Evolutionary conservation across 495 filamentous ascomycete genomes (phyloP), one percentile per base, ranked within the genome.

Genomic region (Aspergillus wentii): DNA sequence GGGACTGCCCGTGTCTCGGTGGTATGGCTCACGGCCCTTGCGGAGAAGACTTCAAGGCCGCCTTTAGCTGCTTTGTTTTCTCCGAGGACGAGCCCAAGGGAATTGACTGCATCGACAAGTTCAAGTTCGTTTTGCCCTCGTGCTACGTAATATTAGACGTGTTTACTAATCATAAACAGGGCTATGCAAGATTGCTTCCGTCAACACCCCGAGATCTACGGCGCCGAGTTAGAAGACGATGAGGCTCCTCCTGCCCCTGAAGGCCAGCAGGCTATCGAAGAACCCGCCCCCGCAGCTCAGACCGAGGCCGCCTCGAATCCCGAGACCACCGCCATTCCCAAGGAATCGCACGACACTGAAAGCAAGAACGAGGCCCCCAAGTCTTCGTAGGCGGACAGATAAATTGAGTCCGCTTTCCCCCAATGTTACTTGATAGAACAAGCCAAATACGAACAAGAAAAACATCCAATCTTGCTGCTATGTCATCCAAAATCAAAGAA

Each of bases 1-100:
- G 94, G 94, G 92, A 96, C 57, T 98, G 92, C 64, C 92, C 94
- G 14, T 98, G 92, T 57, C 69, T 98, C 17, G 92, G 92, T 33
- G 92, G 92, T 18, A 98, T 98, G 92, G 92, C 92, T 7, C 72
- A 95, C 63, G 92, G 92, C 0, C 94, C 94, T 23, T 98, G 91
- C 60, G 92, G 94, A 20, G 87, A 91, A 62, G 77, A 96, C 52
- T 98, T 98, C 74, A 85, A 79, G 66, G 81, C 78, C 4, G 92
- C 92, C 0, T 98, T 98, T 53, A 94, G 87, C 78, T 98, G 92
- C 72, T 98, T 98, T 57, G 86, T 98, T 5, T 94, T 82, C 69
- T 92, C 86, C 4, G 79, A 78, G 17, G 89, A 95, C 53, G 92
- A 98, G 46, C 87, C 89, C n/a, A 98, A 98, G 76, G 92, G 92